These are phyloP conservation scores for Cornus kousa DNA, from an alignment of 148 eudicot species.

Conservation along the genomic window DNA sequence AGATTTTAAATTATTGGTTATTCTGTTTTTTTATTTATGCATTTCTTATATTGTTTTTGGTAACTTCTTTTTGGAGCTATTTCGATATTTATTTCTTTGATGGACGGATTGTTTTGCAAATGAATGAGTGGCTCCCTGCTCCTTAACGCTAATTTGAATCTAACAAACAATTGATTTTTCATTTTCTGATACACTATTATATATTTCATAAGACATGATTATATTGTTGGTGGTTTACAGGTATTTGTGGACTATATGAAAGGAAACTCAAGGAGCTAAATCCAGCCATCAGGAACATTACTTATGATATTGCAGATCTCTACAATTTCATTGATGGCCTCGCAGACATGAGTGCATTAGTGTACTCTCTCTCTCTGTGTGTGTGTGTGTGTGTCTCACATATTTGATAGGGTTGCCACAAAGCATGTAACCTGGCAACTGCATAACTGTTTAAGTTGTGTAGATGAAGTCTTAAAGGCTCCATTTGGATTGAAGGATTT, in stretches of 20 bases:
- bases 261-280: conserved; percentile 89
- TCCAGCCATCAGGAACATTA: conserved; percentile 68
- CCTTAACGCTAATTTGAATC: not conserved
- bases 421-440: not conserved
- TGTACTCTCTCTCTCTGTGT: conserved; percentile 58
- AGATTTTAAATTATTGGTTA: not conserved
- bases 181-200: not conserved
- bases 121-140: not conserved
- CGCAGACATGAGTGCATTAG: conserved; percentile 89
- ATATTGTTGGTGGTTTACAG: conserved; percentile 35
- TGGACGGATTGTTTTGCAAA: not conserved
- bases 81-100: not conserved
- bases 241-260: conserved; percentile 87
- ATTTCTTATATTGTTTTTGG: too few species aligned
- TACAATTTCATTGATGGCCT: conserved; percentile 96
- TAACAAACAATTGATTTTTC: not conserved
- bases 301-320: conserved; percentile 83
- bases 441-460: not conserved
- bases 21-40: not conserved
- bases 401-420: conserved; percentile 7
- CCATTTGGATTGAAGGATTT: too few species aligned
- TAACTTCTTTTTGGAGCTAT: too few species aligned
- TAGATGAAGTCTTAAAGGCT: not conserved
- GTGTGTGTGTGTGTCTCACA: too few species aligned
- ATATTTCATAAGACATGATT: not conserved